Evolutionary conservation across 2,329 filamentous ascomycete species (phyloP).

Genomic region (Hirsutella rhossiliensis): DNA sequence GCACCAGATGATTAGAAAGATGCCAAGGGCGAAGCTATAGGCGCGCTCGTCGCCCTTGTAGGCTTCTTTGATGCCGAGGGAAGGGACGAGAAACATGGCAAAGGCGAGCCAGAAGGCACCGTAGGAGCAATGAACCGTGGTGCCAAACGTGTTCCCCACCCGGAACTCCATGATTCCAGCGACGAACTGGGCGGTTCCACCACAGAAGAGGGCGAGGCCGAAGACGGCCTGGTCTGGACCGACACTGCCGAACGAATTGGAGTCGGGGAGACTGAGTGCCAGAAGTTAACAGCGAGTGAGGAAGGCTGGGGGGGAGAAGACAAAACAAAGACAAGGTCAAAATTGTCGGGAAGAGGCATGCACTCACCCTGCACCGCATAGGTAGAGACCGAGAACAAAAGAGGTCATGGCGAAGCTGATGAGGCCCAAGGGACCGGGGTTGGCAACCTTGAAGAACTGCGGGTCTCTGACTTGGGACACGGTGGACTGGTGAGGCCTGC

Average conservation of each 20-base stretch:
- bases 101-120: constrained; percentile 51
- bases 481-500: constrained; percentile 19
- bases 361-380: constrained; percentile 35
- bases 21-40: constrained; percentile 38
- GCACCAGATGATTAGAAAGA: constrained; percentile 48
- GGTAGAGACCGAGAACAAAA: constrained; percentile 41
- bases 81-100: constrained; percentile 40
- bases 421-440: constrained; percentile 47
- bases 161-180: constrained; percentile 46
- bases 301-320: too few species aligned
- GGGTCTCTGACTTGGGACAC: constrained; percentile 22
- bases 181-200: constrained; percentile 55
- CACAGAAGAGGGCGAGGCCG: constrained; percentile 34
- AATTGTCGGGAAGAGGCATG: too few species aligned
- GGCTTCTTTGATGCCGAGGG: constrained; percentile 35
- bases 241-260: constrained; percentile 19
- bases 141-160: constrained; percentile 50
- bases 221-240: constrained; percentile 24
- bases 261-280: constrained; percentile 18
- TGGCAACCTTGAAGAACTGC: constrained; percentile 34
- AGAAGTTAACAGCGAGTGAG: too few species aligned
- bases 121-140: constrained; percentile 47
- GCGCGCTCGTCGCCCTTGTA: constrained; percentile 26
- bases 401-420: constrained; percentile 55
- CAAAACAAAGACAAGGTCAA: too few species aligned